phyloP scores from a whole-genome alignment of 768 basidiomycete genomes.

The Omphalotus guepiniiformis region DNA sequence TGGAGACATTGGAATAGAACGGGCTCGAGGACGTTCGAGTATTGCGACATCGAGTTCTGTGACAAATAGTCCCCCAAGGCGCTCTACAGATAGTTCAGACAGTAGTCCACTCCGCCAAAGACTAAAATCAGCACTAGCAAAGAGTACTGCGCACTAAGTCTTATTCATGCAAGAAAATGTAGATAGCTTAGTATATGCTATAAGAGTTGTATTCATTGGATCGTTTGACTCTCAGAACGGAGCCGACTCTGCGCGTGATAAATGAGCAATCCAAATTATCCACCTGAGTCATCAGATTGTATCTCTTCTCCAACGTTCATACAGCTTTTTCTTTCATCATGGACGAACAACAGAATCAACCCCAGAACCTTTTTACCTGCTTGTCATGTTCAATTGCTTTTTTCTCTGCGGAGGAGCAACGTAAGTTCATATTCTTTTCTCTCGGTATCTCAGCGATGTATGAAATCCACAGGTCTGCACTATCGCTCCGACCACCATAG shows the following conservation, averaged over 20 bases:
- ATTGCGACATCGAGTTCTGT: not conserved
- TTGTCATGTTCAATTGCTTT: conserved; percentile 91
- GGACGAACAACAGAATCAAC: conserved; percentile 20
- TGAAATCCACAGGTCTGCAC: conserved; percentile 57
- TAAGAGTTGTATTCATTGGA: not conserved
- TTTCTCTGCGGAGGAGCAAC: conserved; percentile 74
- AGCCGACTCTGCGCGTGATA: not conserved
- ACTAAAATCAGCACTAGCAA: conserved; percentile 5
- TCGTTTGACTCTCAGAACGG: not conserved
- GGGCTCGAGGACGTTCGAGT: not conserved
- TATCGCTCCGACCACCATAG: conserved; percentile 94
- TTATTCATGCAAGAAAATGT: not conserved
- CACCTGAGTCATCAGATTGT: conserved; percentile 3
- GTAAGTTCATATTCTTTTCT: conserved; percentile 36
- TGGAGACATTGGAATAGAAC: conserved; percentile 28
- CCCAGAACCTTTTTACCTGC: conserved; percentile 41
- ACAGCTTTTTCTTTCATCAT: conserved; percentile 15
- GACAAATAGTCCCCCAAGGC: conserved; percentile 2
- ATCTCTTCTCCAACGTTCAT: conserved; percentile 19
- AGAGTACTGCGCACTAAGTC: not conserved
- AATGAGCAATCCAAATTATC: not conserved
- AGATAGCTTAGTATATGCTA: too few species aligned
- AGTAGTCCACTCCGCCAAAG: conserved; percentile 8
- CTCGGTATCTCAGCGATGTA: conserved; percentile 5
- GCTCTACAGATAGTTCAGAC: not conserved